Conservation (phyloP, 1,284 basidiomycete species). For the Trichosporon coremiiforme region DNA sequence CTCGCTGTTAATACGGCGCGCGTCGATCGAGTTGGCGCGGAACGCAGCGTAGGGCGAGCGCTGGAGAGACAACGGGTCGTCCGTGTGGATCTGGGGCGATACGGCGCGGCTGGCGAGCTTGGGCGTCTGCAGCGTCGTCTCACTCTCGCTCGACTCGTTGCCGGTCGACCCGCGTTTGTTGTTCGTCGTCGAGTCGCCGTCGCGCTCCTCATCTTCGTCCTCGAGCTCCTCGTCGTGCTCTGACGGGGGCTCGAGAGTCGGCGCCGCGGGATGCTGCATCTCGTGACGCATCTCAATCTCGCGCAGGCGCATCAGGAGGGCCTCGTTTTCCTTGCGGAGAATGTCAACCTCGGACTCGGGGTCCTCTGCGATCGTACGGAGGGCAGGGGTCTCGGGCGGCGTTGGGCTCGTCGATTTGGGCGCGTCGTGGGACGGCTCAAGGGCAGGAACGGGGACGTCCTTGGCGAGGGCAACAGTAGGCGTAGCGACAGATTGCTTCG, state of each 20-base stretch:
- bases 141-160: constrained; percentile 36
- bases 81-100: constrained; percentile 35
- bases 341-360: constrained; percentile 67
- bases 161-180: constrained; percentile 30
- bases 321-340: constrained; percentile 56
- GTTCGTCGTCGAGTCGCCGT: constrained; percentile 15
- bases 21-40: constrained; percentile 38
- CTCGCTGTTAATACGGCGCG: constrained; percentile 17
- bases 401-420: constrained; percentile 22
- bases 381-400: constrained; percentile 30
- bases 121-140: constrained; percentile 30
- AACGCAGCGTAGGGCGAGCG: constrained; percentile 69
- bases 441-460: constrained; percentile 9
- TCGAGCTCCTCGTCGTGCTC: constrained; percentile 33
- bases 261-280: constrained; percentile 21
- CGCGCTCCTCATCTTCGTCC: constrained; percentile 23
- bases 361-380: constrained; percentile 56
- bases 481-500: not conserved
- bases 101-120: constrained; percentile 30
- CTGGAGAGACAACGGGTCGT: constrained; percentile 83
- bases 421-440: constrained; percentile 8
- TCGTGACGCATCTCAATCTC: constrained; percentile 28
- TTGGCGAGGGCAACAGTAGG: not conserved
- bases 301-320: constrained; percentile 24
- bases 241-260: constrained; percentile 25